Evolutionary conservation across 108 stramenopile genomes (phyloP), one percentile per base, ranked within the genome.

Genomic region (Skeletonema menzelii): DNA sequence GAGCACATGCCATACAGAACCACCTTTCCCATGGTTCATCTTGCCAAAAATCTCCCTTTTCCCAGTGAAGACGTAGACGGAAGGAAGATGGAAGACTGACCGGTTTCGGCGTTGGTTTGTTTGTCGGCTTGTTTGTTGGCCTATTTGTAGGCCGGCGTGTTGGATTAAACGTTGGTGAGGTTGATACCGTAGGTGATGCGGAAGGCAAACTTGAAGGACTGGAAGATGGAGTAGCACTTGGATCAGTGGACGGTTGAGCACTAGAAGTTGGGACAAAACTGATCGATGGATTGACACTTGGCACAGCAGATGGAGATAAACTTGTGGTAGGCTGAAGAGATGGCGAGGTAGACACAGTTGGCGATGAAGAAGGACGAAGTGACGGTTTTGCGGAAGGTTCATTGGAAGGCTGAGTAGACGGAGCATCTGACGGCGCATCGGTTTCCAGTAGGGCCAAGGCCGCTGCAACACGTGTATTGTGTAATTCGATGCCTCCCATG

Each of bases 1-100:
- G 5, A 1, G 19, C 20, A 42, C 87, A 88, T 8, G 38, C 56
- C 83, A 88, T 76, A 65, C 85, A 88, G 77, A 77, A 86, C 63
- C 70, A 72, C 13, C 67, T 85, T 42, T 88, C 85, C 26, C 71
- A 34, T 22, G 55, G 66, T 58, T 79, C 83, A 27, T 88, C 85
- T 81, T 88, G 87, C 87, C 87, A 88, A 31, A 62, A 77, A 63
- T 86, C 86, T 4, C 82, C 77, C 13, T 76, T 38, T 56, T 88
- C 42, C 87, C 87, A 88, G 53, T 86, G 79, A n/a, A 86, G 19
- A 57, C 76, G 82, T 13, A 88, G 34, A 26, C 64, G 53, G 44
- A 88, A 86, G 14, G 59, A 34, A 8, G 59, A 60, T 31, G 59
- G 34, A 31, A 30, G 11, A 11, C 59, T 60, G 7, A 7, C 31